phyloP scores from a whole-genome alignment of 2,329 filamentous ascomycete species.

The Claviceps fusiformis region DNA sequence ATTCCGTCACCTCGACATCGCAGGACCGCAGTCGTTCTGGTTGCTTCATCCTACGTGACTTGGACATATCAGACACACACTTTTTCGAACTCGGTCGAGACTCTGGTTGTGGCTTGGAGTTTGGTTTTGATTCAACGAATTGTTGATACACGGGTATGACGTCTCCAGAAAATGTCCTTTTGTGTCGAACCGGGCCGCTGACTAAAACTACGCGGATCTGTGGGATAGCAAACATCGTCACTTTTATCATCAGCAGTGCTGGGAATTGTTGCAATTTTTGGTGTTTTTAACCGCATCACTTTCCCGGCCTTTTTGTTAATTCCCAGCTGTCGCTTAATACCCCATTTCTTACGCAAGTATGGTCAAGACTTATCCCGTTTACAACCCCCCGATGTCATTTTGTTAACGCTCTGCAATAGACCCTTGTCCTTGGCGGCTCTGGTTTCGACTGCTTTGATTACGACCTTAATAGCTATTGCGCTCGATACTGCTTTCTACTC shows the following conservation, averaged over 20 bases:
- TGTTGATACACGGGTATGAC: conserved; percentile 57
- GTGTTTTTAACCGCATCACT: conserved; percentile 91
- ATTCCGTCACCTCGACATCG: conserved; percentile 62
- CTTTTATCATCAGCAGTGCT: conserved; percentile 64
- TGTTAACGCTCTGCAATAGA: conserved; percentile 22
- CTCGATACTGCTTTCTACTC: conserved; percentile 80
- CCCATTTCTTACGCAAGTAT: conserved; percentile 72
- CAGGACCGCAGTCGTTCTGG: conserved; percentile 62
- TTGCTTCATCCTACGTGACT: conserved; percentile 93
- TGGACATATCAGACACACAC: conserved; percentile 99
- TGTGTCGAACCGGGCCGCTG: conserved; percentile 10
- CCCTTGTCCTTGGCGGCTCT: conserved; percentile 50
- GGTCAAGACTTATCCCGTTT: conserved; percentile 14
- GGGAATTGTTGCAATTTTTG: conserved; percentile 69
- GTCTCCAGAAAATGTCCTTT: neutral
- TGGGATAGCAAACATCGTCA: conserved; percentile 55
- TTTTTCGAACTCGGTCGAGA: conserved; percentile 96
- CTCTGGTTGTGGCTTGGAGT: conserved; percentile 82
- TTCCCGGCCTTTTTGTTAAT: conserved; percentile 87
- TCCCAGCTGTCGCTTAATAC: conserved; percentile 69
- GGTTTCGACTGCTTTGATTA: conserved; percentile 49
- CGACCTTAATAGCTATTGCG: conserved; percentile 58
- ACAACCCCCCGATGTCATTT: neutral
- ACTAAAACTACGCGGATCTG: conserved; percentile 7
- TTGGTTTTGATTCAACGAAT: conserved; percentile 85